phyloP scores from a whole-genome alignment of 495 filamentous ascomycete species.

The Annulohypoxylon nitens region DNA sequence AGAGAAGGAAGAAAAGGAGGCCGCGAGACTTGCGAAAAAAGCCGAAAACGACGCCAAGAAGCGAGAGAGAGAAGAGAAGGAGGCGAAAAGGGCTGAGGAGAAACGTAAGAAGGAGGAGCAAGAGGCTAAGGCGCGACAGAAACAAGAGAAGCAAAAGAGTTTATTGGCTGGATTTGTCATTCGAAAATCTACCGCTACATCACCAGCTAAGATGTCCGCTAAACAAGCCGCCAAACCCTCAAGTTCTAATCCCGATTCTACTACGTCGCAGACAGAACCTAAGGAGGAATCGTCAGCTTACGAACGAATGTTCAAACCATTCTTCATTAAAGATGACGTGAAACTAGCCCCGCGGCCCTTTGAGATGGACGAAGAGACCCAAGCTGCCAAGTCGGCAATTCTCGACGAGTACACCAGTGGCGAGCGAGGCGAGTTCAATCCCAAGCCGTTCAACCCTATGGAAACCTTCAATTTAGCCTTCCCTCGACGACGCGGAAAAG shows the following conservation, averaged over 20 bases:
- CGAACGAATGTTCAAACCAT: slow-evolving; percentile 78
- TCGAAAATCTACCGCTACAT: slow-evolving; percentile 47
- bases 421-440: slow-evolving; percentile 48
- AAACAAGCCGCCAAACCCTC: slow-evolving; percentile 49
- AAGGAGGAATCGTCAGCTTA: slow-evolving; percentile 69
- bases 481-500: slow-evolving; percentile 63
- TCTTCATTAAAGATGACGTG: slow-evolving; percentile 78
- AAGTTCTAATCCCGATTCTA: slow-evolving; percentile 29
- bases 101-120: slow-evolving; percentile 67
- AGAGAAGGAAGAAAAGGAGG: slow-evolving; percentile 53
- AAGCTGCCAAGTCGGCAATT: slow-evolving; percentile 63
- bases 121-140: slow-evolving; percentile 55
- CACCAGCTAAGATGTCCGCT: slow-evolving; percentile 43
- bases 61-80: slow-evolving; percentile 23
- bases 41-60: slow-evolving; percentile 9
- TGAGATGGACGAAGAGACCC: slow-evolving; percentile 69
- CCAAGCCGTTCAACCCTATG: slow-evolving; percentile 62
- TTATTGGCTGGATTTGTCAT: slow-evolving; percentile 66
- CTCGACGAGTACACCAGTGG: slow-evolving; percentile 61
- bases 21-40: slow-evolving; percentile 32
- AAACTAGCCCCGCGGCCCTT: slow-evolving; percentile 65
- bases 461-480: slow-evolving; percentile 73
- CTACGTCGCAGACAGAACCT: slow-evolving; percentile 40
- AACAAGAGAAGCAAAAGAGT: slow-evolving; percentile 72
- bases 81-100: slow-evolving; percentile 41